Conservation (phyloP, 768 basidiomycete genomes). For the Brasilioporus rufonigricans region DNA sequence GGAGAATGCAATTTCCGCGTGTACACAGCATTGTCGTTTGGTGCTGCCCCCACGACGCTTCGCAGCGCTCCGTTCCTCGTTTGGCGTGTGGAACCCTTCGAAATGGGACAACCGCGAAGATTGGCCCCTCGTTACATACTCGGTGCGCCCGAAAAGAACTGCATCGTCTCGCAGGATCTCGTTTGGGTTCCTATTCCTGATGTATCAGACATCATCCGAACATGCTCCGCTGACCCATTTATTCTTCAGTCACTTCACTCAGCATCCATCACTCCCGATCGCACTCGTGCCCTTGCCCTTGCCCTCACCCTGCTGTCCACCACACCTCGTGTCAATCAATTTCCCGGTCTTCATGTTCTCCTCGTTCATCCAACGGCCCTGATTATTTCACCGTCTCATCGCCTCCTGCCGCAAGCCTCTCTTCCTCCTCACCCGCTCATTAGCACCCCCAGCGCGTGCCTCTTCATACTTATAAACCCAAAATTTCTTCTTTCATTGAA, state of each 20-base stretch:
- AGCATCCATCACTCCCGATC: slow-evolving; percentile 29
- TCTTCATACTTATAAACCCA: slow-evolving; percentile 49
- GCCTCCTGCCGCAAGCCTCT: slow-evolving; percentile 37
- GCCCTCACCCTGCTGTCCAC: slow-evolving; percentile 39
- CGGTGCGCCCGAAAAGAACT: slow-evolving; percentile 20
- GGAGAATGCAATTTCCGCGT: slow-evolving; percentile 32
- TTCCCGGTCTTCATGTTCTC: slow-evolving; percentile 47
- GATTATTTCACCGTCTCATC: slow-evolving; percentile 39
- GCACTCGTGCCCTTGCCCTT: slow-evolving; percentile 32
- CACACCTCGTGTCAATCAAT: slow-evolving; percentile 47
- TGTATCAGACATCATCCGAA: slow-evolving; percentile 26
- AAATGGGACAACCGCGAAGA: slow-evolving; percentile 29
- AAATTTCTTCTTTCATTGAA: slow-evolving; percentile 50
- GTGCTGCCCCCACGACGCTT: slow-evolving; percentile 14
- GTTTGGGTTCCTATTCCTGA: slow-evolving; percentile 15
- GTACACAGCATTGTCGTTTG: slow-evolving; percentile 18
- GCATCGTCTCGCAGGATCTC: slow-evolving; percentile 20
- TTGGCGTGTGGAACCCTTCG: slow-evolving; percentile 3
- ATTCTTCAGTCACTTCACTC: slow-evolving; percentile 27
- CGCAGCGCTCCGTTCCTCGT: slow-evolving; percentile 16
- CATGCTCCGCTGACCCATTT: slow-evolving; percentile 31
- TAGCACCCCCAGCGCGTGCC: slow-evolving; percentile 44
- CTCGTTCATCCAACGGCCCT: slow-evolving; percentile 45
- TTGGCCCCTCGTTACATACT: slow-evolving; percentile 21
- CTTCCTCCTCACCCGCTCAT: slow-evolving; percentile 37